These are phyloP conservation scores for Lentinula detonsa DNA, from an alignment of 768 basidiomycete species.

Conservation along the genomic window DNA sequence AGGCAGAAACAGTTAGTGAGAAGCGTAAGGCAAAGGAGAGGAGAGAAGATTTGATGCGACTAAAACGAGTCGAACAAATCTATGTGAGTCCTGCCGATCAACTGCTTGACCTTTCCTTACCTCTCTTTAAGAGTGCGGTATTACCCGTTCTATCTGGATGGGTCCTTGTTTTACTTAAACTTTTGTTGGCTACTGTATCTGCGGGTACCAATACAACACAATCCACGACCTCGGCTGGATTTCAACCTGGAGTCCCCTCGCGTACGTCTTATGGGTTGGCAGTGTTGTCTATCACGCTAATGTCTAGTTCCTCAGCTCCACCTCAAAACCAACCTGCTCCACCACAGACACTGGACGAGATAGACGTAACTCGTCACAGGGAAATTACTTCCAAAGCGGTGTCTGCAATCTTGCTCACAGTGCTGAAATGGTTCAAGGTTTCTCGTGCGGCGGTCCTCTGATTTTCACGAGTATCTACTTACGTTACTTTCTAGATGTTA, in stretches of 20 bases:
- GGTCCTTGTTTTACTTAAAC: slow-evolving; percentile 90
- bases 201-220: slow-evolving; percentile 64
- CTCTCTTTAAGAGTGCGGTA: slow-evolving; percentile 59
- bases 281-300: slow-evolving; percentile 2
- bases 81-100: slow-evolving; percentile 57
- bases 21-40: slow-evolving; percentile 60
- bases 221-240: slow-evolving; percentile 62
- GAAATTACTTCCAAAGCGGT: slow-evolving; percentile 98
- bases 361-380: slow-evolving; percentile 90
- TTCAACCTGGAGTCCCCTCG: slow-evolving; percentile 65
- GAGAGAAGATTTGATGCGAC: slow-evolving; percentile 76
- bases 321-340: slow-evolving; percentile 55
- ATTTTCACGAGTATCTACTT: background rate
- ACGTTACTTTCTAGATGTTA: slow-evolving; percentile 59
- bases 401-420: slow-evolving; percentile 85
- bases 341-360: slow-evolving; percentile 81
- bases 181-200: slow-evolving; percentile 89
- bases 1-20: slow-evolving; percentile 45
- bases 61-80: slow-evolving; percentile 87
- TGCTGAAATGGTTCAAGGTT: slow-evolving; percentile 97
- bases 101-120: background rate
- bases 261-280: slow-evolving; percentile 33
- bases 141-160: slow-evolving; percentile 83
- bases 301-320: slow-evolving; percentile 25
- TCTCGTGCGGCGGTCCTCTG: slow-evolving; percentile 63